Conservation (phyloP, 2,329 filamentous ascomycete genomes). For the Cytospora piceae region DNA sequence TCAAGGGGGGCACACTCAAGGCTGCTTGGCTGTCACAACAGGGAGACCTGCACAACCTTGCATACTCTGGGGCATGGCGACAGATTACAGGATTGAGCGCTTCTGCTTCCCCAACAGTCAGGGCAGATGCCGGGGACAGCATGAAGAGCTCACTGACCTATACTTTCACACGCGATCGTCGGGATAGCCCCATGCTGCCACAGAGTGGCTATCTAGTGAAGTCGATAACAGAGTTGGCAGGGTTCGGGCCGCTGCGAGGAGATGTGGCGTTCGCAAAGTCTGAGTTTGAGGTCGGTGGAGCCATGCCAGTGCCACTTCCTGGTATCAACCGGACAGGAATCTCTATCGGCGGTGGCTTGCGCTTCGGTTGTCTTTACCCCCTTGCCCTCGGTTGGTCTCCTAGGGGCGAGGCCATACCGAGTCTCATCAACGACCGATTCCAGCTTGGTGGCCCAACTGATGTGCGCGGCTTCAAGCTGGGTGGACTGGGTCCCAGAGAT, state of each 20-base stretch:
- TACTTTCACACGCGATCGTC: slow-evolving; percentile 76
- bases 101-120: slow-evolving; percentile 78
- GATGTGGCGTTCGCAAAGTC: slow-evolving; percentile 94
- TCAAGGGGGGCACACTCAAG: slow-evolving; percentile 77
- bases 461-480: slow-evolving; percentile 89
- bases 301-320: slow-evolving; percentile 73
- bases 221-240: slow-evolving; percentile 80
- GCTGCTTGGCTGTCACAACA: slow-evolving; percentile 71
- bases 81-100: slow-evolving; percentile 80
- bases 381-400: slow-evolving; percentile 66
- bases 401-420: slow-evolving; percentile 61
- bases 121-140: slow-evolving; percentile 84
- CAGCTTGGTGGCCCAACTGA: slow-evolving; percentile 92
- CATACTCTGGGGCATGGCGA: slow-evolving; percentile 83
- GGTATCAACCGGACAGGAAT: slow-evolving; percentile 73
- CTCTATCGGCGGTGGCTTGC: slow-evolving; percentile 79
- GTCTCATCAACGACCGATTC: slow-evolving; percentile 92
- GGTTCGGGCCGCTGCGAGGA: slow-evolving; percentile 79
- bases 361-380: slow-evolving; percentile 83
- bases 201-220: slow-evolving; percentile 81
- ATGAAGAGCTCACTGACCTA: slow-evolving; percentile 88
- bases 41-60: slow-evolving; percentile 74
- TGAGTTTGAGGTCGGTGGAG: slow-evolving; percentile 81
- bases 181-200: slow-evolving; percentile 85
- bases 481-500: slow-evolving; percentile 86